Evolutionary conservation across 192 early-diverging fungal genomes (phyloP), one percentile per base, ranked within the genome.

Genomic region (Linnemannia zychae): DNA sequence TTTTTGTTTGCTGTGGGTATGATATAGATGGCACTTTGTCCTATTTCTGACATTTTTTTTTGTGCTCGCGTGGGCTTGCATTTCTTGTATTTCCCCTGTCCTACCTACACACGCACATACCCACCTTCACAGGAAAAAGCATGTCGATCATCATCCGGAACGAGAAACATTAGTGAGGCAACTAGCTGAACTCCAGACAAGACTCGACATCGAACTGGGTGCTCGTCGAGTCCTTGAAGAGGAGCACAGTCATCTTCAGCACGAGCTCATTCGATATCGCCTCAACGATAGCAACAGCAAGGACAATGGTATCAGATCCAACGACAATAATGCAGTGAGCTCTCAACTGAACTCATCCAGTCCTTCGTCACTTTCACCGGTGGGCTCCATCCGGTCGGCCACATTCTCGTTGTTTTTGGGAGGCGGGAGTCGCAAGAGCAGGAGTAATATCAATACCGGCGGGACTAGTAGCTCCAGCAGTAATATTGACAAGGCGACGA

Each of bases 121-220:
- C 3, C 40, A 18, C 31, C n/a, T n/a, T n/a, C n/a, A 16, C 31
- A 85, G 83, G 6, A 85, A 85, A 46, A 79, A 71, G 17, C 83
- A 85, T 67, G 60, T 79, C 1, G 83, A 85, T 12, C 83, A 85
- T 71, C 83, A 78, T 33, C 83, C 83, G 3, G 83, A 85, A 38
- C 33, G 78, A 68, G 73, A 85, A 16, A 44, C 67, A 7, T 40
- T 85, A 3, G 83, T 73, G 24, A 77, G 76, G 44, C 73, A 76
- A 57, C 47, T 85, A 0, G 68, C 60, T 17, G 77, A 79, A 34
- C 77, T 85, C 2, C 83, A 79, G 17, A 22, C 57, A 6, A 53
- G 46, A 53, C 52, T 79, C 17, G 50, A 79, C 12, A 71, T 76
- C 6, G 83, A 85, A 33, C 3, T 76, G 7, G 72, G 77, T 15